A percentile compares a stretch with the other conserved stretches of the same genome.
phyloP scores from a whole-genome alignment of 75 land plant species.

The Chamaecyparis obtusa region DNA sequence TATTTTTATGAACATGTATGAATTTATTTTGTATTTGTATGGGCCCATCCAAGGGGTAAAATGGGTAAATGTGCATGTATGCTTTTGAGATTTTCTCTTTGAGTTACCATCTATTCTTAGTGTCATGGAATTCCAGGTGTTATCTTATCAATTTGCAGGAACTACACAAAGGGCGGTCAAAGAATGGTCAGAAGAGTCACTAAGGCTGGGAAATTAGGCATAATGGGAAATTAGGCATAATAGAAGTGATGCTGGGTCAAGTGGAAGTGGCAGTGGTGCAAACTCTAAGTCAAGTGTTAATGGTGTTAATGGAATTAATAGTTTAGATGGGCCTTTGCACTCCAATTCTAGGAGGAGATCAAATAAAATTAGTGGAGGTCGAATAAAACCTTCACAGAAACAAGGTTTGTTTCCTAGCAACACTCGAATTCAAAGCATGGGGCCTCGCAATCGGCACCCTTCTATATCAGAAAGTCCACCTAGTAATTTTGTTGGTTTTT shows the following conservation, averaged over 20 bases:
- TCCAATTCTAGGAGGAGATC: conserved; percentile 48
- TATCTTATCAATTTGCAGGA: too few species aligned
- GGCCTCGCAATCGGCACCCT: conserved; percentile 35
- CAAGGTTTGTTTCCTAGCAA: conserved; percentile 73
- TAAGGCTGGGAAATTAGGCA: too few species aligned
- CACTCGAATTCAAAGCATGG: conserved; percentile 39
- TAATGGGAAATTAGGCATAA: too few species aligned
- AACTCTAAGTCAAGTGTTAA: too few species aligned
- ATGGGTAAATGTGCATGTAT: too few species aligned
- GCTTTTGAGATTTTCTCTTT: too few species aligned
- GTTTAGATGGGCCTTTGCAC: conserved; percentile 36
- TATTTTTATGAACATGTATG: conserved; percentile 94
- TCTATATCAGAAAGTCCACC: conserved; percentile 85
- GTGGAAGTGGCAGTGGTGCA: too few species aligned
- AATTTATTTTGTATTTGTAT: background rate
- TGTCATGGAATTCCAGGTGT: too few species aligned
- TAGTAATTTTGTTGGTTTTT: conserved; percentile 83
- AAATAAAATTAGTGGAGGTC: conserved; percentile 26
- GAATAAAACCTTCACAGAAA: conserved; percentile 34
- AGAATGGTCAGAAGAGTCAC: too few species aligned
- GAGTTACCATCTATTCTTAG: background rate
- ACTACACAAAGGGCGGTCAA: too few species aligned
- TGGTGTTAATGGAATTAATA: conserved; percentile 18
- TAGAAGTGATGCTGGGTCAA: too few species aligned
- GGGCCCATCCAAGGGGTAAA: too few species aligned